Evolutionary conservation across 768 basidiomycete species (phyloP).

Genomic region (Psilocybe cyanescens): DNA sequence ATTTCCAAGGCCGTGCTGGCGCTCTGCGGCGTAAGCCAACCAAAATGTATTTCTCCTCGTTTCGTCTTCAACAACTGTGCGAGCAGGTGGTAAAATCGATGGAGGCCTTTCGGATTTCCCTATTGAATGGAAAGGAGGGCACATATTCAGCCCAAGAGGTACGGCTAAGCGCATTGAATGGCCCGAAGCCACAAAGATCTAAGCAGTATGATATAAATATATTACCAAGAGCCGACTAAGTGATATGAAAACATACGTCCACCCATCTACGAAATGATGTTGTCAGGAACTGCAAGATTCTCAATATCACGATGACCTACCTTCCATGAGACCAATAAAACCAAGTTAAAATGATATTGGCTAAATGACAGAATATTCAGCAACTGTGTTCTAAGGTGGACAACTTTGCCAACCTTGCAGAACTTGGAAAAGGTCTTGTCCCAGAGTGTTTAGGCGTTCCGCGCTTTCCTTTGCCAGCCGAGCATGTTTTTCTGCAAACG

Average conservation of each 20-base stretch:
- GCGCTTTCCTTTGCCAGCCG: slow-evolving; percentile 54
- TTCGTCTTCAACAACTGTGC: slow-evolving; percentile 70
- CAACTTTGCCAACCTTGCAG: slow-evolving; percentile 54
- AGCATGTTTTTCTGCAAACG: slow-evolving; percentile 71
- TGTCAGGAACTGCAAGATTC: neutral
- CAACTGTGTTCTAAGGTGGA: neutral
- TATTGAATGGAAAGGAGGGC: slow-evolving; percentile 67
- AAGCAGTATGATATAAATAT: slow-evolving; percentile 1
- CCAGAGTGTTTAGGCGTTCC: slow-evolving; percentile 49
- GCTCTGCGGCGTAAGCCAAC: slow-evolving; percentile 71
- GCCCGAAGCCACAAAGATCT: slow-evolving; percentile 66
- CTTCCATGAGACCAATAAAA: slow-evolving; percentile 78
- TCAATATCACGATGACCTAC: slow-evolving; percentile 35
- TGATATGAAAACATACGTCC: slow-evolving; percentile 48
- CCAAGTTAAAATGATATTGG: slow-evolving; percentile 66
- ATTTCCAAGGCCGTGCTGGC: slow-evolving; percentile 68
- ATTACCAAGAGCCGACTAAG: neutral
- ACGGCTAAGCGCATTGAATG: slow-evolving; percentile 60
- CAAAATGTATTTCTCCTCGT: slow-evolving; percentile 75
- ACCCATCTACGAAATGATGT: slow-evolving; percentile 58
- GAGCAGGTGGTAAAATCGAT: slow-evolving; percentile 64
- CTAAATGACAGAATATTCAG: slow-evolving; percentile 34
- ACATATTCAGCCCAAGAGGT: slow-evolving; percentile 73
- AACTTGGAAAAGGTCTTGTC: slow-evolving; percentile 59
- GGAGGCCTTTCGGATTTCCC: slow-evolving; percentile 57